Conservation (phyloP, 1,284 basidiomycete species). For the Ganoderma meredithae region DNA sequence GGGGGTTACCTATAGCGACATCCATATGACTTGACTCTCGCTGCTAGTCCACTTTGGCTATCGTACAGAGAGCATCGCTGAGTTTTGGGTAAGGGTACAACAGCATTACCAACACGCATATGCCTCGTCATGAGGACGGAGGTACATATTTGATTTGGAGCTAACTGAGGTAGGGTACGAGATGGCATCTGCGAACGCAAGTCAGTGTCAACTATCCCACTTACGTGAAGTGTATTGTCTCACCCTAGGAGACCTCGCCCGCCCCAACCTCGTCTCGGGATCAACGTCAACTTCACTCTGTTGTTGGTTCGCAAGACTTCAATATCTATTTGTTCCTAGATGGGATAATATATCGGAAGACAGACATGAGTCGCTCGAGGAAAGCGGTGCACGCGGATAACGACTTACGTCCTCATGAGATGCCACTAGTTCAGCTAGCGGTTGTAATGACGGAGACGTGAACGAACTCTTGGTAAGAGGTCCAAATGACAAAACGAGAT, state of each 20-base stretch:
- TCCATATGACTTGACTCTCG: background rate
- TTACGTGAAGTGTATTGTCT: conserved; percentile 36
- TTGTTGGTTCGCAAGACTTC: conserved; percentile 48
- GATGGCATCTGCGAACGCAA: conserved; percentile 65
- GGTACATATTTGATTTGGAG: too few relatives aligned
- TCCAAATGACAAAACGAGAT: conserved; percentile 80
- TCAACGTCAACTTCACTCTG: conserved; percentile 53
- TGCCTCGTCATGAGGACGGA: background rate
- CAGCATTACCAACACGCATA: background rate
- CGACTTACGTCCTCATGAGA: conserved; percentile 76
- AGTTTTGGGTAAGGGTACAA: background rate
- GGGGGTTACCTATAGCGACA: background rate
- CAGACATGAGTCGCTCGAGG: background rate
- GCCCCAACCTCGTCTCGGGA: conserved; percentile 70
- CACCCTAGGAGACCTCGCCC: conserved; percentile 87
- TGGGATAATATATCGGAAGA: background rate
- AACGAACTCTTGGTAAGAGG: conserved; percentile 63
- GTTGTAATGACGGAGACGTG: conserved; percentile 62
- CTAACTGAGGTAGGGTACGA: conserved; percentile 58
- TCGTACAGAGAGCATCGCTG: background rate
- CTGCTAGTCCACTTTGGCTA: background rate
- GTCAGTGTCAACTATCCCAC: background rate
- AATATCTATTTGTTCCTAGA: conserved; percentile 57
- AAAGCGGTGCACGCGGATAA: background rate
- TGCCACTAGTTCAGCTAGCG: conserved; percentile 75